Evolutionary conservation across 2,329 filamentous ascomycete species (phyloP).

Genomic region (Beauveria pseudobassiana): DNA sequence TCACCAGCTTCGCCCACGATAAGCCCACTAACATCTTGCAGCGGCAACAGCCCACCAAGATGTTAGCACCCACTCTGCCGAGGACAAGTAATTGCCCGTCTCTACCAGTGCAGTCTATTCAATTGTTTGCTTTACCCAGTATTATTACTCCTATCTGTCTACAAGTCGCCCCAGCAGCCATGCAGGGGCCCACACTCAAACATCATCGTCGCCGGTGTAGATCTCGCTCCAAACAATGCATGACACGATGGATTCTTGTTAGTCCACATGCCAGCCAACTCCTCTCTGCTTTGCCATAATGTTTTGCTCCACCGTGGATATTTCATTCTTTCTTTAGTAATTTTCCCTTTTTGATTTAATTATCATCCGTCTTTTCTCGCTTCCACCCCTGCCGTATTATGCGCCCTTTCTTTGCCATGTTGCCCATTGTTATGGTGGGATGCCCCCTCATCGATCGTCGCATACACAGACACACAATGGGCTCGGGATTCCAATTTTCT

Average conservation of each 20-base stretch:
- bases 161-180: slow-evolving; percentile 26
- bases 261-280: slow-evolving; percentile 1
- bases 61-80: not conserved
- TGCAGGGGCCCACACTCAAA: slow-evolving; percentile 17
- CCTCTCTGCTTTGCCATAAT: not conserved
- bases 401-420: not conserved
- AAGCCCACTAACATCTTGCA: not conserved
- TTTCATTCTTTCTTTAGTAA: not conserved
- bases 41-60: not conserved
- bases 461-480: not conserved
- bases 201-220: not conserved
- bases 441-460: not conserved
- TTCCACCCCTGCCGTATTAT: not conserved
- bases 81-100: too few relatives aligned
- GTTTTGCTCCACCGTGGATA: not conserved
- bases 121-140: too few relatives aligned
- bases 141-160: not conserved
- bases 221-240: slow-evolving; percentile 8
- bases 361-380: not conserved
- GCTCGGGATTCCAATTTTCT: not conserved
- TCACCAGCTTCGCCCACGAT: too few relatives aligned
- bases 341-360: not conserved
- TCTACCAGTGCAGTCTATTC: too few relatives aligned
- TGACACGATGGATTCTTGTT: not conserved
- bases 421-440: slow-evolving; percentile 1